Conservation (phyloP, 805 yeast species). For the Clavispora asparagi region DNA sequence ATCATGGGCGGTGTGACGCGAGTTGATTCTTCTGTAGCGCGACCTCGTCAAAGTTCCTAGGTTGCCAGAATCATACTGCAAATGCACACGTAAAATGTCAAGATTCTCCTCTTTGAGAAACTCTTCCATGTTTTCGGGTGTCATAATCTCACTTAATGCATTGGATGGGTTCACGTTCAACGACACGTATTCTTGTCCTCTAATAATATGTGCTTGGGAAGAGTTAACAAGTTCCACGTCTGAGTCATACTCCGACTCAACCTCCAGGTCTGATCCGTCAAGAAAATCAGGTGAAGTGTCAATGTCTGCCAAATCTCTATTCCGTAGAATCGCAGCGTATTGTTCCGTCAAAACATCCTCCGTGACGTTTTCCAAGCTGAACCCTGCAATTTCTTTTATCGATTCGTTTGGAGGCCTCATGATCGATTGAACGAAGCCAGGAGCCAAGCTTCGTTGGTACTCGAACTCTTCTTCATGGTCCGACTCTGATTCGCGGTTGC, state of each 20-base stretch:
- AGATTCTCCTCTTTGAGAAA: slow-evolving; percentile 9
- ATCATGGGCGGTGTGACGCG: background rate
- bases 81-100: slow-evolving; percentile 25
- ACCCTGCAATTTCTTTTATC: background rate
- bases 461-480: slow-evolving; percentile 5
- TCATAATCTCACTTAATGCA: slow-evolving; percentile 7
- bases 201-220: background rate
- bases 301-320: slow-evolving; percentile 2
- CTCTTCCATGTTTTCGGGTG: slow-evolving; percentile 5
- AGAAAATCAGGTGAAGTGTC: slow-evolving; percentile 10
- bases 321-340: background rate
- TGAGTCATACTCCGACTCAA: slow-evolving; percentile 3
- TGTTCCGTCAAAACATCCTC: background rate
- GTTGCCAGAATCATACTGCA: slow-evolving; percentile 12
- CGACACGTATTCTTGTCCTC: background rate
- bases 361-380: background rate
- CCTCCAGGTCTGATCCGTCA: background rate
- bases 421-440: slow-evolving; percentile 21
- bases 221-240: slow-evolving; percentile 3
- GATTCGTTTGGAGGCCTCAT: background rate
- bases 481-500: background rate
- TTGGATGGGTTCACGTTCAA: background rate
- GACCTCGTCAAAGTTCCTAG: slow-evolving; percentile 32
- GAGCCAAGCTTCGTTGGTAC: slow-evolving; percentile 12
- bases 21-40: slow-evolving; percentile 12